phyloP scores from a whole-genome alignment of 1,139 yeast species.

The Candida neerlandica region DNA sequence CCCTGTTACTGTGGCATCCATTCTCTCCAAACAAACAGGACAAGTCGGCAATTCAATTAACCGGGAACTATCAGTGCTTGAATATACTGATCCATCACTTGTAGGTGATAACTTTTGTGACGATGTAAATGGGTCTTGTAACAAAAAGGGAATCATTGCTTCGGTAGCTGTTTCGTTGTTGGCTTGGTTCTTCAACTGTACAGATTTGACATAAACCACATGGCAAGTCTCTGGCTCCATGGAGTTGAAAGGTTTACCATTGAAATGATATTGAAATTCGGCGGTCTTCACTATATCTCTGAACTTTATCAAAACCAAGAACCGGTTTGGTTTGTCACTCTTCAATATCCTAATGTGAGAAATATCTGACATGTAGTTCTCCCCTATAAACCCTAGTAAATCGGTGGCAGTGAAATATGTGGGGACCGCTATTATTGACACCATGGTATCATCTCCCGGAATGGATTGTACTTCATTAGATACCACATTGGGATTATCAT shows the following conservation, averaged over 20 bases:
- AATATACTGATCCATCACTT: background rate
- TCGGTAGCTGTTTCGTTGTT: slow-evolving; percentile 24
- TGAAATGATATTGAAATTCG: slow-evolving; percentile 63
- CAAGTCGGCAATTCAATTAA: slow-evolving; percentile 82
- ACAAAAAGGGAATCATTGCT: slow-evolving; percentile 60
- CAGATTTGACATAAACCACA: slow-evolving; percentile 67
- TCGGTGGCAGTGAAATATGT: slow-evolving; percentile 87
- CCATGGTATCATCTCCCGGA: slow-evolving; percentile 61
- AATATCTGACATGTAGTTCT: slow-evolving; percentile 53
- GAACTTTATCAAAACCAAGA: slow-evolving; percentile 78
- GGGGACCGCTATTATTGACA: slow-evolving; percentile 83
- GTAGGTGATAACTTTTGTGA: slow-evolving; percentile 5
- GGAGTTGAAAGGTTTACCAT: slow-evolving; percentile 78
- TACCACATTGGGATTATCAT: slow-evolving; percentile 11
- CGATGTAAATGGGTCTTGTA: slow-evolving; percentile 72
- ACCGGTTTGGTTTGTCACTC: slow-evolving; percentile 68
- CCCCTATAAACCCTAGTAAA: slow-evolving; percentile 77
- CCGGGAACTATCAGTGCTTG: slow-evolving; percentile 3
- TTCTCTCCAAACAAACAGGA: slow-evolving; percentile 89
- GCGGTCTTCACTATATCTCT: slow-evolving; percentile 56
- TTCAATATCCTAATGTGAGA: slow-evolving; percentile 75
- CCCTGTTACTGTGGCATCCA: slow-evolving; percentile 84
- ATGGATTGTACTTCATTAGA: slow-evolving; percentile 10
- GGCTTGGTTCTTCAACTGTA: slow-evolving; percentile 30
- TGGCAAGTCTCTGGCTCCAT: slow-evolving; percentile 91